Base-by-base conservation (phyloP, 2,329 filamentous ascomycete species). In the Cadophora malorum region DNA sequence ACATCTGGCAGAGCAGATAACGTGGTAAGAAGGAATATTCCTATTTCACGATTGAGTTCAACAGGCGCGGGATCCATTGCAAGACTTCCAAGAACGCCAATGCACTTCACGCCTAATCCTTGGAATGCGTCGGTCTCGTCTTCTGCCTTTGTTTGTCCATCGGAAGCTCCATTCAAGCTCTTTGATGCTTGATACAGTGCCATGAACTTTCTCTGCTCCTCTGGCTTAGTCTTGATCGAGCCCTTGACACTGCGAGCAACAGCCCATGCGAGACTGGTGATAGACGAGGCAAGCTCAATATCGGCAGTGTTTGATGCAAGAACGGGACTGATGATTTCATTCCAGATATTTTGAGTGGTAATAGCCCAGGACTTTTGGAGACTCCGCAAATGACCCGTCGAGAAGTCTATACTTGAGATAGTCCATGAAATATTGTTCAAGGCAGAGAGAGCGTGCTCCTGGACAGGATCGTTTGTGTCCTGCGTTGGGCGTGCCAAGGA, bases 371-470 rank as follows among this genome's bases (percentile, higher is more conserved):
- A 82, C 59, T 78, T 79, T 63, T 82, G 81, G 65, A 91, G 81
- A 66, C 81, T 71, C 6, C 72, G 79, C 4, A 81, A 78, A 75
- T 87, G 87, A n/a, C 80, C 79, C 38, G 85, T 82, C 28, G 83
- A 80, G 73, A 88, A 88, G 77, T 89, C 87, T 72, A 89, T 80
- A 73, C 85, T 84, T 9, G 86, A 88, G 50, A 90, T 81, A 12
- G 88, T 89, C 88, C 89, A 91, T 64, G 88, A 82, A 64, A 91
- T 85, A 78, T 91, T 91, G 80, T 87, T 90, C 67, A 91, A 81
- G 19, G 87, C 84, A 1, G 86, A 85, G 28, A 91, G 79, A 21
- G 88, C 85, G 71, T 85, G 83, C 23, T 78, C 78, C 70, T 86
- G 86, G 50, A 90, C 79, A 7, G 80, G 75, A 14, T 82, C 76